Evolutionary conservation across 257 asterid genomes (phyloP), one percentile per base, ranked within the genome.

Genomic region (Solanum sitiens): DNA sequence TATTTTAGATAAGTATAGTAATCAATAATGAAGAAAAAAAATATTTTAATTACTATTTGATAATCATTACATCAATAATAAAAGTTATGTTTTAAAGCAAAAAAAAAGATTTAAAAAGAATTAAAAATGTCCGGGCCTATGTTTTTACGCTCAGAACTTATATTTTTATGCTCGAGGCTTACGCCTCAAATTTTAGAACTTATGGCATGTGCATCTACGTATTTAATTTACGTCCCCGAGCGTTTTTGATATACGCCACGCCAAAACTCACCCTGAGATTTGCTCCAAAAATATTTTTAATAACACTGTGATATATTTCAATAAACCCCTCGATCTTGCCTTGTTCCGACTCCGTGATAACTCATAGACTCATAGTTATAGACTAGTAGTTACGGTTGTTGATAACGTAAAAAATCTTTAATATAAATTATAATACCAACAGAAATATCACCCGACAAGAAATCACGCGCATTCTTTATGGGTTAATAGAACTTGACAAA

Each of bases 91-190:
- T 5, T 37, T 37, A 1, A 37, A 37, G 39, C 0, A 5, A 37
- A 37, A 35, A 35, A 6, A 35, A 35, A 37, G 7, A 37, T 37
- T 37, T 7, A 37, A 37, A 37, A 6, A 37, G 5, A 37, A 37
- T 35, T 35, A 37, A 1, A 37, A 37, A 37, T 37, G 6, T 6
- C 39, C 7, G 1, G 39, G 6, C 39, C 39, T 37, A 37, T 1
- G 0, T 5, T 5, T 37, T 37, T 5, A 37, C 39, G 0, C 1
- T 0, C 0, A 37, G 0, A 0, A 37, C 5, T 37, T 37, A 37
- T 37, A 0, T 37, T 37, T 37, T 37, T 37, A 37, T 37, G 1
- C 39, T 37, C 39, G 1, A 37, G 1, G 0, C 39, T 5, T 37
- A 37, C 0, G 39, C 39, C 39, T 37, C 7, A 37, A 37, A 37